Base-by-base conservation (phyloP, 495 filamentous ascomycete species). In the Darksidea phi region DNA sequence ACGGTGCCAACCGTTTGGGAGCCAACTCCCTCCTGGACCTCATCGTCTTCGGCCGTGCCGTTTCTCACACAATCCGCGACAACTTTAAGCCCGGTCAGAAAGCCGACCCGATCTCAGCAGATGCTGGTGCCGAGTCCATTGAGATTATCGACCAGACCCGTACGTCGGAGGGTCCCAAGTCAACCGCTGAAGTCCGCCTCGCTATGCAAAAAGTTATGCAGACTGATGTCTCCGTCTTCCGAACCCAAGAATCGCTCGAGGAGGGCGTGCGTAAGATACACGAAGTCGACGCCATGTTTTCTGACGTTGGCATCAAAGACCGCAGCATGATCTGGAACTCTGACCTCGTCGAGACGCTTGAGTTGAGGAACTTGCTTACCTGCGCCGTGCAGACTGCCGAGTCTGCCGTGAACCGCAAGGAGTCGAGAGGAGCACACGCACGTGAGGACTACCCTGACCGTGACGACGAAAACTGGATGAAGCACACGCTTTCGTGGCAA, bases 291-390 rank as follows among this genome's bases (percentile, higher is more conserved):
- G 75, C 84, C 70, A 84, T 78, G 63, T 97, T 88, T 78, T 72
- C 75, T 56, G 83, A 96, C 72, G 84, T 97, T 61, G 89, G 89
- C 69, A 95, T 88, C 75, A 96, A 95, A 82, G 93, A 97, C 75
- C 88, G 93, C 71, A 92, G 89, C 84, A 96, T 97, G 94, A 96
- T 97, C 79, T 97, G 93, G 93, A 97, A 97, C 84, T 90, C 88
- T 37, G 93, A 97, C 70, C 82, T 97, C 26, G 88, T 96, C 54
- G 93, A 97, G 84, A 95, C 91, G 25, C 83, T 97, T 42, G 93
- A 97, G 78, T 80, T 97, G 69, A 80, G 90, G 67, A 97, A 97
- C 74, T 72, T 97, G 65, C 77, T 97, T 67, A 97, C 93, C 70
- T 97, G 93, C 84, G 93, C 93, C 63, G 84, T 86, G 54, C 93